A percentile compares a stretch with the other conserved stretches of the same genome.
These are phyloP conservation scores for Evernia prunastri DNA, from an alignment of 495 filamentous ascomycete species.

Conservation along the genomic window DNA sequence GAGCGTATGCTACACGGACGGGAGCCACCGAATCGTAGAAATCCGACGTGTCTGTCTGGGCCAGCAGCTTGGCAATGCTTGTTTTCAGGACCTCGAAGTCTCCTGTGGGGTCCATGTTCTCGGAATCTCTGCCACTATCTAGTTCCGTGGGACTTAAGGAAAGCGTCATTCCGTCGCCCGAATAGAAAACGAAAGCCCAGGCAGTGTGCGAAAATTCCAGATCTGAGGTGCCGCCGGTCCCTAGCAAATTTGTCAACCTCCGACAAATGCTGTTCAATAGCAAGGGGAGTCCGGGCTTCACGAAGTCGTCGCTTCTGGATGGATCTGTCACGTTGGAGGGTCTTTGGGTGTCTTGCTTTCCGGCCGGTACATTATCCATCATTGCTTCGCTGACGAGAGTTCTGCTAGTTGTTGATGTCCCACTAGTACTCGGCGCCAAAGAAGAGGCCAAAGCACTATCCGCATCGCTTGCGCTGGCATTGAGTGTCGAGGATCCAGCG, in stretches of 20 bases:
- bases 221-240: neutral
- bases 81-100: slow-evolving; percentile 71
- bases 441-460: slow-evolving; percentile 14
- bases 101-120: neutral
- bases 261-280: neutral
- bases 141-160: slow-evolving; percentile 47
- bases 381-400: slow-evolving; percentile 37
- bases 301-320: neutral
- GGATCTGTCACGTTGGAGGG: neutral
- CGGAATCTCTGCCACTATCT: neutral
- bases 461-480: slow-evolving; percentile 9
- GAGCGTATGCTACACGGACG: neutral
- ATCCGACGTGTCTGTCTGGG: slow-evolving; percentile 60
- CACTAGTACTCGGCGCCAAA: slow-evolving; percentile 17
- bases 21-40: neutral
- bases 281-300: neutral
- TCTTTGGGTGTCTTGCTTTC: neutral
- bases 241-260: neutral
- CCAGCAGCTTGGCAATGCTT: slow-evolving; percentile 72
- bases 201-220: neutral
- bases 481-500: slow-evolving; percentile 26
- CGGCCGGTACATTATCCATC: neutral
- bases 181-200: slow-evolving; percentile 14
- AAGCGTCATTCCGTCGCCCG: slow-evolving; percentile 2
- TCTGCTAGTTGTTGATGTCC: slow-evolving; percentile 58